Conservation (phyloP, 257 asterid species). For the Marsdenia floribunda region DNA sequence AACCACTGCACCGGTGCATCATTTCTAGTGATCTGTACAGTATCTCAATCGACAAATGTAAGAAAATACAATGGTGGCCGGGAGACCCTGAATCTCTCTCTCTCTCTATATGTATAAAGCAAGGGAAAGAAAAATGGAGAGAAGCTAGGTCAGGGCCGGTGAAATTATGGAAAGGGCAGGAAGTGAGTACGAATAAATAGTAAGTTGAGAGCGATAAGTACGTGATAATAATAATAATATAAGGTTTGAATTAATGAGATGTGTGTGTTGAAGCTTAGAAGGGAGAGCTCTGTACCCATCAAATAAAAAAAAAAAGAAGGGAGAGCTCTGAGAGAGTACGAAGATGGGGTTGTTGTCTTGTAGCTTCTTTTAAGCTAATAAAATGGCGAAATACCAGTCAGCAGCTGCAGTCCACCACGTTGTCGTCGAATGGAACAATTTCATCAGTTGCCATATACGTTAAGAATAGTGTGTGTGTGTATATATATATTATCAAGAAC, state of each 20-base stretch:
- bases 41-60: background rate
- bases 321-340: conserved; percentile 21
- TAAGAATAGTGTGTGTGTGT: background rate
- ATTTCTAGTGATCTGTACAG: background rate
- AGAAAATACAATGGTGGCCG: background rate
- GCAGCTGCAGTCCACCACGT: conserved; percentile 45
- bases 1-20: conserved; percentile 40
- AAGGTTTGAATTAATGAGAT: conserved; percentile 44
- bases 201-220: conserved; percentile 45
- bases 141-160: too few relatives aligned
- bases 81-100: too few relatives aligned
- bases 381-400: conserved; percentile 46
- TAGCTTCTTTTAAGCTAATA: conserved; percentile 32
- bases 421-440: conserved; percentile 36
- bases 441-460: background rate
- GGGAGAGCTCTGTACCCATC: conserved; percentile 12
- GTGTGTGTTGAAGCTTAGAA: background rate
- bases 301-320: too few relatives aligned
- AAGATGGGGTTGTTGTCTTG: conserved; percentile 21
- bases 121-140: too few relatives aligned
- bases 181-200: conserved; percentile 32
- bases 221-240: conserved; percentile 21
- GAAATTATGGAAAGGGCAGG: background rate
- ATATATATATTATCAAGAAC: background rate
- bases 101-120: too few relatives aligned